Evolutionary conservation across 1,139 yeast genomes (phyloP).

Genomic region (Blastobotrys indianensis): DNA sequence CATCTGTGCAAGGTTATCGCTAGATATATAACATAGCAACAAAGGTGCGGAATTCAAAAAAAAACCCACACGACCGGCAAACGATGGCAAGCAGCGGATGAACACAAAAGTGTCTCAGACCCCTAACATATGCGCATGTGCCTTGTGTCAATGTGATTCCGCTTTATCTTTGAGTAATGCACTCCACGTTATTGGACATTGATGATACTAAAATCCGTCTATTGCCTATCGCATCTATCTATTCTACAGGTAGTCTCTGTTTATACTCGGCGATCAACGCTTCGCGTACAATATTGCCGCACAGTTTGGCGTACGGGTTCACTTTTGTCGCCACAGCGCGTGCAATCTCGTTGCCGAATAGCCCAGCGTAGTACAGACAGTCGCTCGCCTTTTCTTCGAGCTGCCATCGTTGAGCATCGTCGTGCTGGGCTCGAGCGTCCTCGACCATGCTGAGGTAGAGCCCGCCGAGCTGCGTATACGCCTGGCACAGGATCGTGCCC

Average conservation of each 20-base stretch:
- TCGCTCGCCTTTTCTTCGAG: slow-evolving; percentile 29
- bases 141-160: too few relatives aligned
- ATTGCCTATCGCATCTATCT: too few relatives aligned
- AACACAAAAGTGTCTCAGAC: too few relatives aligned
- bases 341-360: slow-evolving; percentile 30
- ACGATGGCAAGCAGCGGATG: too few relatives aligned
- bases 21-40: too few relatives aligned
- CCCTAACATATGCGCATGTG: too few relatives aligned
- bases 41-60: too few relatives aligned
- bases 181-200: too few relatives aligned
- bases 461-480: slow-evolving; percentile 30
- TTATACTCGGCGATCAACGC: slow-evolving; percentile 12
- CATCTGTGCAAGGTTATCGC: too few relatives aligned
- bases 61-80: too few relatives aligned
- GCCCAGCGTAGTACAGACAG: slow-evolving; percentile 26
- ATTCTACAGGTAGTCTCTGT: too few relatives aligned
- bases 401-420: slow-evolving; percentile 22
- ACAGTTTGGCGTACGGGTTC: slow-evolving; percentile 34
- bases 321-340: slow-evolving; percentile 25
- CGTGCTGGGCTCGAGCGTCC: slow-evolving; percentile 4
- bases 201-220: slow-evolving; percentile 35
- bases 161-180: too few relatives aligned
- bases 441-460: slow-evolving; percentile 21
- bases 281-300: slow-evolving; percentile 30
- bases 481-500: slow-evolving; percentile 29